Evolutionary conservation across 495 filamentous ascomycete genomes (phyloP).

Genomic region (Penicillium coffeae): DNA sequence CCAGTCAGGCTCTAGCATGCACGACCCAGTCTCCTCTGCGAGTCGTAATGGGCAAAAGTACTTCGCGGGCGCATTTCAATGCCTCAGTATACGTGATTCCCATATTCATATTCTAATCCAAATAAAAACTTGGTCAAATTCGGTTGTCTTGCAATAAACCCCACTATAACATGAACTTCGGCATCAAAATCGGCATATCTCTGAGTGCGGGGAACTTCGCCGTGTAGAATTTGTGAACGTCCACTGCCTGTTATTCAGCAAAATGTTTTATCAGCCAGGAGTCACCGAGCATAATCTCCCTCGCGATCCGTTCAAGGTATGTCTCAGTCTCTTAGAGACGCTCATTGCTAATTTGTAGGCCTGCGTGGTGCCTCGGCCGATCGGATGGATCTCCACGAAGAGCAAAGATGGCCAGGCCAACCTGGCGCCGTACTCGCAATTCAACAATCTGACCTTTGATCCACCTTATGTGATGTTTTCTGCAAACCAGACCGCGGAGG

Average conservation of each 20-base stretch:
- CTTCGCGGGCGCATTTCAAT: too few species aligned
- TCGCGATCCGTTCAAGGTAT: slow-evolving; percentile 42
- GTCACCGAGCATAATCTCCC: slow-evolving; percentile 34
- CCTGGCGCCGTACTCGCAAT: slow-evolving; percentile 55
- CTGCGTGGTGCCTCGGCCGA: slow-evolving; percentile 40
- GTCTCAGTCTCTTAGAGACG: neutral
- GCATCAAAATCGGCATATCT: too few species aligned
- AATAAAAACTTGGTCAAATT: too few species aligned
- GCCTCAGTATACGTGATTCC: too few species aligned
- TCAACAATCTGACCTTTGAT: slow-evolving; percentile 59
- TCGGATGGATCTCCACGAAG: slow-evolving; percentile 45
- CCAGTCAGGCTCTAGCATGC: too few species aligned
- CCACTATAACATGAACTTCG: too few species aligned
- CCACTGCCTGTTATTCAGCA: neutral
- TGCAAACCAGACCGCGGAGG: slow-evolving; percentile 44
- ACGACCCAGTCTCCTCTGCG: too few species aligned
- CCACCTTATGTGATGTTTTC: slow-evolving; percentile 56
- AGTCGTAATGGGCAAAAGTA: too few species aligned
- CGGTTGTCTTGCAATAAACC: too few species aligned
- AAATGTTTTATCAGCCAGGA: slow-evolving; percentile 38
- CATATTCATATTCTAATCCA: too few species aligned
- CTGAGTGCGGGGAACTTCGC: neutral
- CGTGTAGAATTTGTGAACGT: too few species aligned
- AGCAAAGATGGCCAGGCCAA: slow-evolving; percentile 36
- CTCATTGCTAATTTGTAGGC: slow-evolving; percentile 18